Percentiles rank a stretch among this genome's conserved stretches.
Conservation (phyloP, 768 basidiomycete genomes). For the Lactarius quietus region DNA sequence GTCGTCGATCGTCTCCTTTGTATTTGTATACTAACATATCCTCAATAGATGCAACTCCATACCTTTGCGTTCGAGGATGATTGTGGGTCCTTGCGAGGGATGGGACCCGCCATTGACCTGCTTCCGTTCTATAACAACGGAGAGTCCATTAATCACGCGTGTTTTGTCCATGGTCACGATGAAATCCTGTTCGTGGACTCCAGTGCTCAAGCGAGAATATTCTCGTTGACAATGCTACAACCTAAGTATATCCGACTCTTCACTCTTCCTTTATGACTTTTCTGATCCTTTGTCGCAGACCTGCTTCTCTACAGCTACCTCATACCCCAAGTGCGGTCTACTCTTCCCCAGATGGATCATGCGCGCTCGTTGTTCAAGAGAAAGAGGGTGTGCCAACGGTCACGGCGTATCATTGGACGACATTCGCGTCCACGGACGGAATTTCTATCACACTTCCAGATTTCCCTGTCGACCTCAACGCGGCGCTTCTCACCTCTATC, state of each 20-base stretch:
- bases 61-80: slow-evolving; percentile 48
- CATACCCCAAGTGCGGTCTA: slow-evolving; percentile 35
- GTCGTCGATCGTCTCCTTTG: neutral
- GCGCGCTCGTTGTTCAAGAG: slow-evolving; percentile 39
- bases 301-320: slow-evolving; percentile 42
- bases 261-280: neutral
- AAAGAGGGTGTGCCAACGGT: slow-evolving; percentile 20
- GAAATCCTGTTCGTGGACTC: slow-evolving; percentile 53
- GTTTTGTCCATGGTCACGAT: slow-evolving; percentile 50
- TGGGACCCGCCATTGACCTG: slow-evolving; percentile 43
- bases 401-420: slow-evolving; percentile 51
- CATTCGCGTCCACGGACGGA: slow-evolving; percentile 51
- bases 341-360: slow-evolving; percentile 55
- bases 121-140: slow-evolving; percentile 40
- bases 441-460: slow-evolving; percentile 37
- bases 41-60: slow-evolving; percentile 37
- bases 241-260: slow-evolving; percentile 41
- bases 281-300: slow-evolving; percentile 33
- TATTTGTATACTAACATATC: neutral
- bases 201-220: slow-evolving; percentile 43
- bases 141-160: slow-evolving; percentile 35
- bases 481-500: slow-evolving; percentile 45
- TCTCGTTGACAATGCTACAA: slow-evolving; percentile 50
- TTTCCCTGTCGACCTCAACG: slow-evolving; percentile 25
- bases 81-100: slow-evolving; percentile 39